A percentile compares a stretch with the other conserved stretches of the same genome.
phyloP scores from a whole-genome alignment of 352 stramenopile genomes.

The Phytophthora lateralis region DNA sequence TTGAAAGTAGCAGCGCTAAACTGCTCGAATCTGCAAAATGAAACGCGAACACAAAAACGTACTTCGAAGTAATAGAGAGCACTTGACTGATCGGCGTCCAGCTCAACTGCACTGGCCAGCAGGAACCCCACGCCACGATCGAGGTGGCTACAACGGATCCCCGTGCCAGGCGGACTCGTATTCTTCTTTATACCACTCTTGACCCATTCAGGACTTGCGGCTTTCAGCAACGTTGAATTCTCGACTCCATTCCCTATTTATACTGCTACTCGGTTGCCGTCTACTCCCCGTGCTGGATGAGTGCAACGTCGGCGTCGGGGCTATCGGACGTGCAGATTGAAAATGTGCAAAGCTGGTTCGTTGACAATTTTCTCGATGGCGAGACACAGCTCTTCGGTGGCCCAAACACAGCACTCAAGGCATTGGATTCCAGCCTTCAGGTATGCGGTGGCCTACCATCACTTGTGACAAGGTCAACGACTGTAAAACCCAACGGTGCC shows the following conservation, averaged over 20 bases:
- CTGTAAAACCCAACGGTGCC: slow-evolving; percentile 29
- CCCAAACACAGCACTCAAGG: slow-evolving; percentile 9
- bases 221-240: slow-evolving; percentile 10
- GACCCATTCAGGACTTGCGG: slow-evolving; percentile 9
- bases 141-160: neutral
- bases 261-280: slow-evolving; percentile 2
- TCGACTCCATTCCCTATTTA: slow-evolving; percentile 25
- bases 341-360: slow-evolving; percentile 35
- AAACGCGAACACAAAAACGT: slow-evolving; percentile 4
- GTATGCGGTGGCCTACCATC: slow-evolving; percentile 35
- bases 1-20: slow-evolving; percentile 5
- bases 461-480: slow-evolving; percentile 33
- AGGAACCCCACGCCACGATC: too few relatives aligned
- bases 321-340: slow-evolving; percentile 13
- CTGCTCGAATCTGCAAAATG: slow-evolving; percentile 1
- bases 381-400: slow-evolving; percentile 40
- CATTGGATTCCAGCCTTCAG: slow-evolving; percentile 10
- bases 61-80: slow-evolving; percentile 3
- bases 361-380: slow-evolving; percentile 37
- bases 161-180: neutral
- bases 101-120: slow-evolving; percentile 11
- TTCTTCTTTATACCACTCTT: slow-evolving; percentile 22
- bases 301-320: neutral
- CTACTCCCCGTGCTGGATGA: slow-evolving; percentile 16
- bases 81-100: slow-evolving; percentile 18